A percentile compares a stretch with the other conserved stretches of the same genome.
Conservation (phyloP, 345 rosid species). For the Citropsis articulata region DNA sequence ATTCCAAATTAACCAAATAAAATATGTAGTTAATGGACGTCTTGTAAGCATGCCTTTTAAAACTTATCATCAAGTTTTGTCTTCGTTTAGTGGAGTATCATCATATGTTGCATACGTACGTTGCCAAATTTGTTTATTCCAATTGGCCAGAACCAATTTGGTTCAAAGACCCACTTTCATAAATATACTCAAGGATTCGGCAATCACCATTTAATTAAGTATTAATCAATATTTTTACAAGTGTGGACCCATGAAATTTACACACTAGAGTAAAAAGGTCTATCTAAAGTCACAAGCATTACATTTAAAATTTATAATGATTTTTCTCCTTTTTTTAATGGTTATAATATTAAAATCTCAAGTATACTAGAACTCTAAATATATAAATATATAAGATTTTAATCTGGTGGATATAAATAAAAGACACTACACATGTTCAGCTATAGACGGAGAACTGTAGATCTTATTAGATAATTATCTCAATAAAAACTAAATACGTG, state of each 20-base stretch:
- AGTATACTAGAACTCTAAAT: no score
- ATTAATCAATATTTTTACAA: neutral
- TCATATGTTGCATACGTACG: constrained; percentile 10
- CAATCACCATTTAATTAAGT: no score
- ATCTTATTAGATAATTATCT: fast-evolving
- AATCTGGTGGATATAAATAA: fast-evolving
- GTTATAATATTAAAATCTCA: no score
- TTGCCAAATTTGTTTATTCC: constrained; percentile 22
- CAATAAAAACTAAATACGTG: no score
- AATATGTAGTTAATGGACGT: neutral
- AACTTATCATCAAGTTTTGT: constrained; percentile 11
- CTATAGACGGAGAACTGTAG: no score
- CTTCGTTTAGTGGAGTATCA: constrained; percentile 23
- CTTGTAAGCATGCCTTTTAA: neutral
- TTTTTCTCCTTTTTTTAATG: no score
- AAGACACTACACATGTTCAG: no score
- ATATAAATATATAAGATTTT: no score
- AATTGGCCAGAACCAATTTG: constrained; percentile 23
- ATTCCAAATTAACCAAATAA: neutral
- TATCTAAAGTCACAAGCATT: neutral
- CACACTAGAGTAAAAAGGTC: neutral
- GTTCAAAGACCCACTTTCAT: neutral
- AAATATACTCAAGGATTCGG: neutral
- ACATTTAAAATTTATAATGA: no score
- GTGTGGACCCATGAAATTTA: neutral